Evolutionary conservation across 192 early-diverging fungal genomes (phyloP), one percentile per base, ranked within the genome.

Genomic region (Allomyces javanicus): DNA sequence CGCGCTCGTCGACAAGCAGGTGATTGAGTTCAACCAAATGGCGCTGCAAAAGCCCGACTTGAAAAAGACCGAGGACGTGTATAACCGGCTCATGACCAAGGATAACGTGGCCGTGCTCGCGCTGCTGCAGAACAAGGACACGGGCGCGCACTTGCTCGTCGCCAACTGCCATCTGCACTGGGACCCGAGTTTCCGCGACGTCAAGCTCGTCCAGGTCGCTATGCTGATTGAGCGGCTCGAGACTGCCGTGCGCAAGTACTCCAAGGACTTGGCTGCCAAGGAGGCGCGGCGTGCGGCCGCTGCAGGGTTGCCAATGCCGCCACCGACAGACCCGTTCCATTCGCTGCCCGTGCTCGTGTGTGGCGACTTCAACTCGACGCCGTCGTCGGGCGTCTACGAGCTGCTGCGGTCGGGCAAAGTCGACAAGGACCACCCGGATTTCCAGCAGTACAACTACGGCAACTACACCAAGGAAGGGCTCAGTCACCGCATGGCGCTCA

Each of bases 31-130:
- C 79, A 91, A 95, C 74, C 93, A 94, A 72, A 81, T 87, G 65
- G 92, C 90, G 12, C 82, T 95, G 74, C 83, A 85, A 65, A 75
- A 88, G 69, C 83, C 87, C 25, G 93, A 95, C 70, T 88, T 95
- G 61, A 87, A 88, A 61, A 86, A 91, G 72, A 86, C 85, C 44
- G 93, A 91, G 33, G 96, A 96, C 72, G 86, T 96, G 55, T 93
- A 93, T 73, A 95, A 98, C 73, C 87, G 96, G 25, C 91, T 98
- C 21, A 94, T 94, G 89, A 86, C 91, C 63, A 94, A 94, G 75
- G 96, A 98, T 77, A 92, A 98, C 70, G 88, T 98, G 68, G 88
- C 88, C 14, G 80, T 90, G 9, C 79, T 94, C 63, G 79, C 84
- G 14, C 73, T 95, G 43, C 77, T 98, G 70, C 87, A 93, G 71